Base-by-base conservation (phyloP, 108 stramenopile genomes). In the Fragilariopsis cylindrus region DNA sequence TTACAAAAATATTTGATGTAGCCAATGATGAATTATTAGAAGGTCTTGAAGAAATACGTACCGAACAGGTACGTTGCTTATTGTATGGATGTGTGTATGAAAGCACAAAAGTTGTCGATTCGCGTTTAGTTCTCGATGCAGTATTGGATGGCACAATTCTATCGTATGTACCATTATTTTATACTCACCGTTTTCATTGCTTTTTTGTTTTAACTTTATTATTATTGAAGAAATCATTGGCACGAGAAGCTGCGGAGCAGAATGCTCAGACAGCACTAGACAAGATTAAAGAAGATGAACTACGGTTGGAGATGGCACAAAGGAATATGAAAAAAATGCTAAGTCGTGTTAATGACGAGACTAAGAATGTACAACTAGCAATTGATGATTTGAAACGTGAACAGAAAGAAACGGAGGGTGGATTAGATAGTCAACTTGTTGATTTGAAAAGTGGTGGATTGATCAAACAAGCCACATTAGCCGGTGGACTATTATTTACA, bases 1-100 rank as follows among this genome's bases (percentile, higher is more conserved):
- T 88, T 73, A 77, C 76, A 57, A 76, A 76, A 45, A 81, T 88
- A 54, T 88, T 88, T 75, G 84, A 85, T 43, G 77, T 62, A 50
- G 87, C 82, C 5, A 85, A 80, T 65, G 78, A 66, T 4, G 48
- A 85, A 44, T 53, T 88, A n/a, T 15, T 85, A 70, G 77, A 71
- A 48, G 69, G 73, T 39, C 64, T 88, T 45, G 82, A 85, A 60
- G 84, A 82, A 21, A 85, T 88, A 48, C 77, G 84, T 60, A 65
- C 60, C 53, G 87, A 88, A 70, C 87, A 88, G 79, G 84, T 85
- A 77, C 19, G 84, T 45, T 13, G 4, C 18, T 16, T 5, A 57
- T 46, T 30, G 30, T 30, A 30, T 30, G 30, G 30, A n/a, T n/a
- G n/a, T n/a, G n/a, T n/a, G n/a, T n/a, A n/a, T n/a, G n/a, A n/a